These are phyloP conservation scores for Russula sp. DNA, from an alignment of 768 basidiomycete species.

Conservation along the genomic window DNA sequence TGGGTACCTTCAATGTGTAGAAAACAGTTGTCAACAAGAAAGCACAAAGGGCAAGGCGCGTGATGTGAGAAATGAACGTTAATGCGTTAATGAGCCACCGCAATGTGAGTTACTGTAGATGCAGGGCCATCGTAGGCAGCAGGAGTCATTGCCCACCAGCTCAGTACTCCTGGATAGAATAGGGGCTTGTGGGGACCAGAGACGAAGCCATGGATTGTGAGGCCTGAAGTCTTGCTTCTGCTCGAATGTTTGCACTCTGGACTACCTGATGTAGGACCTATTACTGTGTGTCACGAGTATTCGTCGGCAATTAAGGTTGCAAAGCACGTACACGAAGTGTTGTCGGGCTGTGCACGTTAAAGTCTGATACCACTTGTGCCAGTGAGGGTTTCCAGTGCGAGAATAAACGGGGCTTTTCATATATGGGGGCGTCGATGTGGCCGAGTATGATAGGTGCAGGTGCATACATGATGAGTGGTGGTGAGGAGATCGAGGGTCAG, in stretches of 20 bases:
- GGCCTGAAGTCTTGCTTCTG: conserved; percentile 13
- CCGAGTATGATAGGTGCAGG: not conserved
- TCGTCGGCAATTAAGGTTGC: not conserved
- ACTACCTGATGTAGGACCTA: conserved; percentile 14
- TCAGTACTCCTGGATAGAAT: not conserved
- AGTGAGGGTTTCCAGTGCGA: conserved; percentile 21
- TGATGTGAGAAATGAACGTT: too few species aligned
- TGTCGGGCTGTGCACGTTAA: not conserved
- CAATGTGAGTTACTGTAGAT: too few species aligned
- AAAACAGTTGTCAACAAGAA: too few species aligned
- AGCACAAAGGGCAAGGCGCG: too few species aligned
- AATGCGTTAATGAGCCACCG: too few species aligned
- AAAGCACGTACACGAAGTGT: conserved; percentile 6
- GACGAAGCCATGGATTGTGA: not conserved
- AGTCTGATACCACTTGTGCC: conserved; percentile 1
- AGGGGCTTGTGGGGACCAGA: not conserved
- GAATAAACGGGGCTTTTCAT: conserved; percentile 18
- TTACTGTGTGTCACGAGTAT: not conserved
- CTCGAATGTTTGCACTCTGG: conserved; percentile 10
- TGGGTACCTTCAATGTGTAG: too few species aligned
- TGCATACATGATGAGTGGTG: not conserved
- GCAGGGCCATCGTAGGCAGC: too few species aligned
- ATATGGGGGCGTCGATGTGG: not conserved
- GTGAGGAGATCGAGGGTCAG: not conserved
- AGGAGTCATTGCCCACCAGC: too few species aligned